Percentiles rank a stretch among this genome's conserved stretches.
phyloP scores from a whole-genome alignment of 1,284 basidiomycete genomes.

The Irpex sp. region DNA sequence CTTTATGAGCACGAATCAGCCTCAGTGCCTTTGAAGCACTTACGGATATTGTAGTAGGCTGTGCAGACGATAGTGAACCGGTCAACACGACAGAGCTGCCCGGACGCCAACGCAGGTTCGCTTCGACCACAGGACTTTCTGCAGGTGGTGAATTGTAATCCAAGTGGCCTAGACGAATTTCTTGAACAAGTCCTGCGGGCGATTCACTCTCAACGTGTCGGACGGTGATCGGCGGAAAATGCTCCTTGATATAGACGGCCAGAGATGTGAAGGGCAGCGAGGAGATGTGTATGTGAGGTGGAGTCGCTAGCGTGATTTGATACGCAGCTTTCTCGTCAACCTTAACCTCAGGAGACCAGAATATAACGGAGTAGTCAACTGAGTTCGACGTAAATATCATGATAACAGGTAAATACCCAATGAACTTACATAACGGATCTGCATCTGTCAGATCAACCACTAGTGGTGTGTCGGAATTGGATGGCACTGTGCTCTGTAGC shows the following conservation, averaged over 20 bases:
- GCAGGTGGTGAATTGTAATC: constrained; percentile 11
- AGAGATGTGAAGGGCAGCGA: constrained; percentile 57
- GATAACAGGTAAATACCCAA: constrained; percentile 5
- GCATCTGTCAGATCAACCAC: constrained; percentile 61
- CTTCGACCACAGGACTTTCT: constrained; percentile 22
- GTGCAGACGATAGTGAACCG: constrained; percentile 49
- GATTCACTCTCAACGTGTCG: constrained; percentile 30
- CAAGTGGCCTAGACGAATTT: constrained; percentile 43
- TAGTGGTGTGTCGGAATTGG: constrained; percentile 48
- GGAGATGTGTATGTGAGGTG: constrained; percentile 40
- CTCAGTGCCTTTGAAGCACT: constrained; percentile 9
- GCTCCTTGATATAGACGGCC: constrained; percentile 52
- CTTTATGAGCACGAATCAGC: background rate
- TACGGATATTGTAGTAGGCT: constrained; percentile 49
- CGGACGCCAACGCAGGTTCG: constrained; percentile 52
- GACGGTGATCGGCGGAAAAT: constrained; percentile 43
- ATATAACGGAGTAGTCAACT: constrained; percentile 68
- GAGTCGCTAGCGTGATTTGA: constrained; percentile 63
- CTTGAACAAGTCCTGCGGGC: constrained; percentile 24
- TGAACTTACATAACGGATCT: constrained; percentile 56
- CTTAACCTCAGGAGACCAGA: constrained; percentile 63
- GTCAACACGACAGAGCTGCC: constrained; percentile 50
- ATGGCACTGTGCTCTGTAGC: constrained; percentile 65
- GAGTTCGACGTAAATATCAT: background rate
- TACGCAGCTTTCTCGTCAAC: constrained; percentile 66